These are phyloP conservation scores for Leonotis leonurus DNA, from an alignment of 257 asterid species.

Conservation along the genomic window DNA sequence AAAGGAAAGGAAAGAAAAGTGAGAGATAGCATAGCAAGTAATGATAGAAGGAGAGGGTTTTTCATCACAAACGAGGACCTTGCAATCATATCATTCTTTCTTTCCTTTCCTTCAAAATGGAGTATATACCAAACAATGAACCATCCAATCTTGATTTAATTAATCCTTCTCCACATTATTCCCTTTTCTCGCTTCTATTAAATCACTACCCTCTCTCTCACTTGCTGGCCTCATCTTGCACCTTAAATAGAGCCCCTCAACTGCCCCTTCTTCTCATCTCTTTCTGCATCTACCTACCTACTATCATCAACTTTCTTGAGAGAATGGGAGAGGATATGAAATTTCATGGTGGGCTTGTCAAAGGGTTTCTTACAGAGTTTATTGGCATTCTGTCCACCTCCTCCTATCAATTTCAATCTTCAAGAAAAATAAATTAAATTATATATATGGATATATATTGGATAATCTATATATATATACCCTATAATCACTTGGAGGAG, in stretches of 20 bases:
- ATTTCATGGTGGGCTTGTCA: conserved; percentile 57
- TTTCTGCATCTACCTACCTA: neutral
- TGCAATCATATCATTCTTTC: conserved; percentile 27
- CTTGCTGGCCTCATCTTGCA: conserved; percentile 18
- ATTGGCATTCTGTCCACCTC: conserved; percentile 99
- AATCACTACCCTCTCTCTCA: conserved; percentile 13
- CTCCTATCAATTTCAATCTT: neutral
- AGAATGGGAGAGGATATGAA: neutral
- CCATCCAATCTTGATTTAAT: conserved; percentile 33
- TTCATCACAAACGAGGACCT: conserved; percentile 43
- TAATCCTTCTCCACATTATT: neutral
- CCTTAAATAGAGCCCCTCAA: conserved; percentile 48
- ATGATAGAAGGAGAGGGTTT: neutral
- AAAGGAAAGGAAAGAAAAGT: no score
- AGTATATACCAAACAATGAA: conserved; percentile 13
- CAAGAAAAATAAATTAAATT: no score
- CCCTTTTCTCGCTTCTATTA: neutral
- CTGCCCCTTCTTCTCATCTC: conserved; percentile 20
- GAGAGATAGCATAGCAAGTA: no score
- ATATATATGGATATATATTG: no score
- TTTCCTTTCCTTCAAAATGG: neutral
- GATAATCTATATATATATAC: no score
- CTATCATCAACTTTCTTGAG: no score
- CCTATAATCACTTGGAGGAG: no score
- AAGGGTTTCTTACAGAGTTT: conserved; percentile 65